A percentile compares a stretch with the other conserved stretches of the same genome.
These are phyloP conservation scores for Colletotrichum navitas DNA, from an alignment of 2,329 filamentous ascomycete species.

Conservation along the genomic window DNA sequence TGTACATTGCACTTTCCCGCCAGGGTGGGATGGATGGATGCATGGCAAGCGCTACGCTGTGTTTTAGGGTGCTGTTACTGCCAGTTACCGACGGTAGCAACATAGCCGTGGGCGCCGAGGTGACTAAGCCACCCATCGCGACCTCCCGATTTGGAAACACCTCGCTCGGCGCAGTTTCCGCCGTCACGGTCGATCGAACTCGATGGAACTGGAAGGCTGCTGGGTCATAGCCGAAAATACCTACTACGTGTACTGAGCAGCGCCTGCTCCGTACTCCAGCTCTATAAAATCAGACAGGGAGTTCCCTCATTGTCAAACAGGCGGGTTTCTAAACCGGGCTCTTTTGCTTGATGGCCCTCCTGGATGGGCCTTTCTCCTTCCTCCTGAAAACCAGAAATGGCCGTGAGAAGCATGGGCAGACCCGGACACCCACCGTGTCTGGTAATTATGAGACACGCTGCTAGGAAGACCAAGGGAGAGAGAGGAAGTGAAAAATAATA, in stretches of 20 bases:
- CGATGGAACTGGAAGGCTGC: slow-evolving; percentile 11
- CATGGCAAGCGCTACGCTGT: neutral
- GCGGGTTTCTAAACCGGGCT: neutral
- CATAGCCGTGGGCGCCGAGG: neutral
- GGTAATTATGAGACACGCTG: slow-evolving; percentile 8
- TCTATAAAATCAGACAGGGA: slow-evolving; percentile 19
- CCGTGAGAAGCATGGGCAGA: slow-evolving; percentile 14
- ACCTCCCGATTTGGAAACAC: slow-evolving; percentile 3
- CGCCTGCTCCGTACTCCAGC: neutral
- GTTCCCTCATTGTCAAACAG: slow-evolving; percentile 7
- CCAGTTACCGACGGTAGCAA: too few species aligned
- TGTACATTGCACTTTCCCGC: too few species aligned
- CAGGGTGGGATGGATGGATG: neutral
- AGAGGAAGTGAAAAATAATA: neutral
- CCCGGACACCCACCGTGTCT: slow-evolving; percentile 8
- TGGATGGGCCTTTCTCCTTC: slow-evolving; percentile 7
- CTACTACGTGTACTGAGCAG: too few species aligned
- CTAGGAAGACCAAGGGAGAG: neutral
- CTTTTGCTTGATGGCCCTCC: slow-evolving; percentile 11
- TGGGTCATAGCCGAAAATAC: neutral
- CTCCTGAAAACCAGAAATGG: neutral
- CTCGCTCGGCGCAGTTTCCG: neutral
- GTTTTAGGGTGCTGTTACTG: neutral
- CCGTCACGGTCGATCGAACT: slow-evolving; percentile 7
- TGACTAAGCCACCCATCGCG: neutral